These are phyloP conservation scores for Aureobasidium sp. DNA, from an alignment of 2,329 filamentous ascomycete genomes.

Conservation along the genomic window DNA sequence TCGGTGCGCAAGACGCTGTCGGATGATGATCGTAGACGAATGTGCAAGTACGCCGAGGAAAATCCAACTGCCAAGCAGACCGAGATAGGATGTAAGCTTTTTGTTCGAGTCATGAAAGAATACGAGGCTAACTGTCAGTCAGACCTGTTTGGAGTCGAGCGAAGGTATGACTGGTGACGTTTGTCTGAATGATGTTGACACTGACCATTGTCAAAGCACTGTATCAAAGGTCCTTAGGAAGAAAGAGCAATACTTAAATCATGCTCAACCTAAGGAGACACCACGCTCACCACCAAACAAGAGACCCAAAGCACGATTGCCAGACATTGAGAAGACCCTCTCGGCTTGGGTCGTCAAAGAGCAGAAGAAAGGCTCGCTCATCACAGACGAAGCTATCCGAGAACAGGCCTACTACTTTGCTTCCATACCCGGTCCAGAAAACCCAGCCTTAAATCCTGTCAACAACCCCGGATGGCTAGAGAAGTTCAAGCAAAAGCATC, in stretches of 20 bases:
- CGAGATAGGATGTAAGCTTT: slow-evolving; percentile 71
- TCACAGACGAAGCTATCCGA: slow-evolving; percentile 73
- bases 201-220: slow-evolving; percentile 52
- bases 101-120: not conserved
- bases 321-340: slow-evolving; percentile 86
- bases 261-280: slow-evolving; percentile 20
- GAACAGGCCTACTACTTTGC: slow-evolving; percentile 80
- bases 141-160: slow-evolving; percentile 89
- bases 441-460: slow-evolving; percentile 46
- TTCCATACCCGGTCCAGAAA: slow-evolving; percentile 61
- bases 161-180: slow-evolving; percentile 62
- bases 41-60: slow-evolving; percentile 90
- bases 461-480: slow-evolving; percentile 77
- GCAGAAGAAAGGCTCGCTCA: slow-evolving; percentile 61
- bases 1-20: slow-evolving; percentile 63
- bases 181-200: not conserved
- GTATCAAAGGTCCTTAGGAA: slow-evolving; percentile 96
- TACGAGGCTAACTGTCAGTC: not conserved
- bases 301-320: slow-evolving; percentile 71
- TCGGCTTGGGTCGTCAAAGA: slow-evolving; percentile 80
- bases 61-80: slow-evolving; percentile 89
- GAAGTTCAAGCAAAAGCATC: slow-evolving; percentile 90
- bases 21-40: slow-evolving; percentile 77
- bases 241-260: slow-evolving; percentile 86
- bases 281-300: slow-evolving; percentile 27